A percentile compares a stretch with the other conserved stretches of the same genome.
Conservation (phyloP, 495 filamentous ascomycete genomes). For the Copromyces sp. region DNA sequence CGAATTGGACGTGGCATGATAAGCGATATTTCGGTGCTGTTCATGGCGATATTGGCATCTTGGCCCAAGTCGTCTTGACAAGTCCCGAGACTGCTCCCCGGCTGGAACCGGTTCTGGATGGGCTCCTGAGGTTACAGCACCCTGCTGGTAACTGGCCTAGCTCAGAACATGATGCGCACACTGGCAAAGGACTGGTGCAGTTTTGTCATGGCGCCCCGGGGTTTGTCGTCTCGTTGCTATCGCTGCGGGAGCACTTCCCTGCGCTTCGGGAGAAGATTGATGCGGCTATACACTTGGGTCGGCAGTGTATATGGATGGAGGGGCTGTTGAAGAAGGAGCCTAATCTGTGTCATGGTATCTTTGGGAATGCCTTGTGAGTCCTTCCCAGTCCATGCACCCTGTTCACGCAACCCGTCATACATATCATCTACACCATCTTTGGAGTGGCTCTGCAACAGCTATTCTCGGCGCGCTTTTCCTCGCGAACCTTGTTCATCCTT, state of each 20-base stretch:
- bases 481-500: too few relatives aligned
- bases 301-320: conserved; percentile 37
- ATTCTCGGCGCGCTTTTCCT: too few relatives aligned
- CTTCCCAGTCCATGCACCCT: background rate
- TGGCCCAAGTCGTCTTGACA: conserved; percentile 52
- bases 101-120: conserved; percentile 33
- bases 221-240: conserved; percentile 42
- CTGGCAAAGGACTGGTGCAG: conserved; percentile 42
- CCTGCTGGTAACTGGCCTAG: conserved; percentile 38
- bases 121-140: conserved; percentile 34
- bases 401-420: too few relatives aligned
- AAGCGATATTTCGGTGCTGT: conserved; percentile 50
- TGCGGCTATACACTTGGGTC: conserved; percentile 31
- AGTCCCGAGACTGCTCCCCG: conserved; percentile 18
- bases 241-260: conserved; percentile 41
- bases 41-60: conserved; percentile 52
- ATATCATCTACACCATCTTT: background rate
- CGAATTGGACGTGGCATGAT: conserved; percentile 47
- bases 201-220: conserved; percentile 60
- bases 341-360: conserved; percentile 54
- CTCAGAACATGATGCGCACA: conserved; percentile 4
- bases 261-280: conserved; percentile 36
- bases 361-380: conserved; percentile 46
- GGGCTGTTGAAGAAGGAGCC: conserved; percentile 54
- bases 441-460: too few relatives aligned